These are phyloP conservation scores for Groenewaldozyma auringiensis DNA, from an alignment of 1,139 yeast genomes.

Conservation along the genomic window DNA sequence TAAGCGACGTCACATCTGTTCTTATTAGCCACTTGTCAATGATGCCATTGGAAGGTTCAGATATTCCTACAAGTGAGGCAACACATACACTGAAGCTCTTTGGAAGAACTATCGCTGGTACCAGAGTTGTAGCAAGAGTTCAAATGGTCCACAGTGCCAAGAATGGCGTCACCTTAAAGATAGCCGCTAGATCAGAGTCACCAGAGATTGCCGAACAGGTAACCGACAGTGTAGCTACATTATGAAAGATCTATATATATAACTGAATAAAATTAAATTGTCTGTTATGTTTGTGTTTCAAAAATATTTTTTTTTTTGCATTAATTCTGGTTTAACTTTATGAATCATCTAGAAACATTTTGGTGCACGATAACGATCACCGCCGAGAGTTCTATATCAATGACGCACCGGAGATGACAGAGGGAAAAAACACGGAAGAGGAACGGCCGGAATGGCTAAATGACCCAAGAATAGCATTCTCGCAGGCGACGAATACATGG, in stretches of 20 bases:
- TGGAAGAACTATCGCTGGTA: constrained; percentile 73
- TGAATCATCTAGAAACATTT: too few species aligned
- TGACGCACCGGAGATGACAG: not conserved
- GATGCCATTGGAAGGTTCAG: constrained; percentile 77
- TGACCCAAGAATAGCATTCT: constrained; percentile 30
- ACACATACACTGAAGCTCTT: constrained; percentile 68
- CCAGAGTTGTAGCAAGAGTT: constrained; percentile 58
- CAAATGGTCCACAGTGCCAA: constrained; percentile 68
- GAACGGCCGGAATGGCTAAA: constrained; percentile 16
- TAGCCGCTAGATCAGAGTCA: constrained; percentile 61
- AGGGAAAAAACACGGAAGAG: not conserved
- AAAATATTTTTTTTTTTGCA: too few species aligned
- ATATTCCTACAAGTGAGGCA: constrained; percentile 51
- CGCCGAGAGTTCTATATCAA: too few species aligned
- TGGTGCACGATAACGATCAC: too few species aligned
- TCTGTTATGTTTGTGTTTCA: too few species aligned
- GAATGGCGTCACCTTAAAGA: constrained; percentile 71
- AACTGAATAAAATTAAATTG: too few species aligned
- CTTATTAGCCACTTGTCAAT: constrained; percentile 41
- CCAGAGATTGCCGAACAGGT: constrained; percentile 27
- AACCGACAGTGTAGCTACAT: constrained; percentile 24
- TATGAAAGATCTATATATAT: constrained; percentile 8
- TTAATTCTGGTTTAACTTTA: too few species aligned
- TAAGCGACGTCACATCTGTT: constrained; percentile 44
- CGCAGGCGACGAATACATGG: constrained; percentile 30